These are phyloP conservation scores for Tetrahymena elliotti DNA, from an alignment of 73 alveolate species.

Conservation along the genomic window DNA sequence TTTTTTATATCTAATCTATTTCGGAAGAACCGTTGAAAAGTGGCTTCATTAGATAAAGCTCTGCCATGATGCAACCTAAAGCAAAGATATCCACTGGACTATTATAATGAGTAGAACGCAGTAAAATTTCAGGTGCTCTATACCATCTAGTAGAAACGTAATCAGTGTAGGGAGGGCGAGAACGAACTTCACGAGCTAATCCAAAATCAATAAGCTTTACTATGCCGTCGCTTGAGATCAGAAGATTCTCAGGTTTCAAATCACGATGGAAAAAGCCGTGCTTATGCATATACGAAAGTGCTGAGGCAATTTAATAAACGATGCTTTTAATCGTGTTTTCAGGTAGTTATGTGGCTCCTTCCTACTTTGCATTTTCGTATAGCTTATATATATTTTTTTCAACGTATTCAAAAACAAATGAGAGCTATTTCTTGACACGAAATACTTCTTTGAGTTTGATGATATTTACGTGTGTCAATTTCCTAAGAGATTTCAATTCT, in stretches of 20 bases:
- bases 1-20: constrained; percentile 83
- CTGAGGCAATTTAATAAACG: constrained; percentile 75
- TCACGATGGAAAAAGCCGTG: constrained; percentile 99
- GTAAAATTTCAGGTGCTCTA: constrained; percentile 94
- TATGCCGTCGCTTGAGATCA: constrained; percentile 74
- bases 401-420: constrained; percentile 86
- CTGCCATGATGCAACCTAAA: constrained; percentile 97
- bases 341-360: constrained; percentile 20
- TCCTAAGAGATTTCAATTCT: constrained; percentile 68
- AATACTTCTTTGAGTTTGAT: constrained; percentile 75
- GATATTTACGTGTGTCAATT: constrained; percentile 76
- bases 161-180: constrained; percentile 95
- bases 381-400: constrained; percentile 82
- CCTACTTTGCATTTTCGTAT: constrained; percentile 63
- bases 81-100: constrained; percentile 97
- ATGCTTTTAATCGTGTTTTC: constrained; percentile 65
- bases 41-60: constrained; percentile 88
- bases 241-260: constrained; percentile 91
- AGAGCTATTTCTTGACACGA: constrained; percentile 64
- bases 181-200: constrained; percentile 91
- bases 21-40: constrained; percentile 95
- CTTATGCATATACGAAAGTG: constrained; percentile 97
- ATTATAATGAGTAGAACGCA: constrained; percentile 78
- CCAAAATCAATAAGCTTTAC: constrained; percentile 97
- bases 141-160: constrained; percentile 98